Base-by-base conservation (phyloP, 768 basidiomycete genomes). In the Calocybe cyanea region DNA sequence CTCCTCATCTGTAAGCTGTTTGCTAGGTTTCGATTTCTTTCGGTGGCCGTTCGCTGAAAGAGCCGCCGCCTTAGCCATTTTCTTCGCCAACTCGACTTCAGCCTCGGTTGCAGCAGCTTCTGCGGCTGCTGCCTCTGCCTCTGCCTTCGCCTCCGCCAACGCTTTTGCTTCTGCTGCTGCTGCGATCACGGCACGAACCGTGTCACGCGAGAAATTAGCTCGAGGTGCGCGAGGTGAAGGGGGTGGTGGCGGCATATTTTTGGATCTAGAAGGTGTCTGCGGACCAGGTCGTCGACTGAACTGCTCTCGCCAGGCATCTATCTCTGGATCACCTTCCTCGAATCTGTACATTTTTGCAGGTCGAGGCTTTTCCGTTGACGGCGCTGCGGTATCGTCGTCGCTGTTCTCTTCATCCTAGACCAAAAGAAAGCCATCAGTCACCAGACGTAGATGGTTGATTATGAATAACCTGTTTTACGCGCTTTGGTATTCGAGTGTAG, bases 401-500 rank as follows among this genome's bases (percentile, higher is more conserved):
- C 46, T 56, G 14, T 53, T 52, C 51, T 61, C 48, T 0, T 31
- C 48, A 11, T 49, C 42, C 48, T 49, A 18, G 11, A 18, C 18
- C 32, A 33, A 28, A 21, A 42, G 11, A 23, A 21, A 43, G 41
- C 34, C n/a, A 28, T 21, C 15, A 23, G 11, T 5, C 23, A n/a
- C 8, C 14, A 7, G 8, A n/a, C 11, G 11, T 28, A 5, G 30
- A 39, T n/a, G 43, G 17, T 17, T 9, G 43, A 18, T 17, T 9
- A 24, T 23, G 21, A 17, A 55, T 31, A 37, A 70, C 70, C 53
- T 58, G 51, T 10, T 59, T 59, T 4, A 72, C 54, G 45, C 85
- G 76, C 60, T 90, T 88, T 13, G 92, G 88, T 78, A 96, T 95
- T 55, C 91, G 81, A 62, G 85, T 94, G 20, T 78, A 85, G n/a